phyloP scores from a whole-genome alignment of 352 stramenopile genomes.

The Globisporangium perplexum region DNA sequence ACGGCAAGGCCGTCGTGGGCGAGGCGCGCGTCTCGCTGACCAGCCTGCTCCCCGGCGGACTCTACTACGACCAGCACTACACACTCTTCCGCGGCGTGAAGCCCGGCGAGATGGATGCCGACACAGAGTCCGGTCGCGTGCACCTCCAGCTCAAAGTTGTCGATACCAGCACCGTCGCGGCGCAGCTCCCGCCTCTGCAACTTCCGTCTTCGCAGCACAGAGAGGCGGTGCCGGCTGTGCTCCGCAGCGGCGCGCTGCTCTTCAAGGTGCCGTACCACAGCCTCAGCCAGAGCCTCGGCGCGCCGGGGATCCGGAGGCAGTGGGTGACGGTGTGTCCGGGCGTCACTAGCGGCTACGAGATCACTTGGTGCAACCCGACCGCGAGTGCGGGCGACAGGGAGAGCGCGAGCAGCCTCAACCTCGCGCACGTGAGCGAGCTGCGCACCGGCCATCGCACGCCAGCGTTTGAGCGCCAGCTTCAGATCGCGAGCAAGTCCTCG shows the following conservation, averaged over 20 bases:
- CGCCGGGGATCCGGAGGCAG: slow-evolving; percentile 32
- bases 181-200: slow-evolving; percentile 20
- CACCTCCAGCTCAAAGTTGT: slow-evolving; percentile 71
- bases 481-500: slow-evolving; percentile 25
- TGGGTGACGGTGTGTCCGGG: slow-evolving; percentile 45
- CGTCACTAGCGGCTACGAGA: slow-evolving; percentile 16
- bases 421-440: slow-evolving; percentile 49
- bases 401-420: slow-evolving; percentile 25
- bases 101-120: background rate
- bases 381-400: slow-evolving; percentile 32
- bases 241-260: slow-evolving; percentile 57
- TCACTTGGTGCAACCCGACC: slow-evolving; percentile 70
- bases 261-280: slow-evolving; percentile 79
- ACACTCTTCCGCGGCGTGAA: slow-evolving; percentile 29
- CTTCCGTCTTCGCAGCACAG: slow-evolving; percentile 15
- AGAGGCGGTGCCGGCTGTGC: slow-evolving; percentile 23
- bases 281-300: slow-evolving; percentile 39
- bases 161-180: slow-evolving; percentile 17
- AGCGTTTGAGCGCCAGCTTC: slow-evolving; percentile 47
- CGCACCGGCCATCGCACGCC: slow-evolving; percentile 49
- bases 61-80: slow-evolving; percentile 65
- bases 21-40: slow-evolving; percentile 41
- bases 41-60: slow-evolving; percentile 22
- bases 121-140: slow-evolving; percentile 30
- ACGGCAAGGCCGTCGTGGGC: slow-evolving; percentile 62